Conservation (phyloP, 306 rosid genomes). For the Mimosa pudica region DNA sequence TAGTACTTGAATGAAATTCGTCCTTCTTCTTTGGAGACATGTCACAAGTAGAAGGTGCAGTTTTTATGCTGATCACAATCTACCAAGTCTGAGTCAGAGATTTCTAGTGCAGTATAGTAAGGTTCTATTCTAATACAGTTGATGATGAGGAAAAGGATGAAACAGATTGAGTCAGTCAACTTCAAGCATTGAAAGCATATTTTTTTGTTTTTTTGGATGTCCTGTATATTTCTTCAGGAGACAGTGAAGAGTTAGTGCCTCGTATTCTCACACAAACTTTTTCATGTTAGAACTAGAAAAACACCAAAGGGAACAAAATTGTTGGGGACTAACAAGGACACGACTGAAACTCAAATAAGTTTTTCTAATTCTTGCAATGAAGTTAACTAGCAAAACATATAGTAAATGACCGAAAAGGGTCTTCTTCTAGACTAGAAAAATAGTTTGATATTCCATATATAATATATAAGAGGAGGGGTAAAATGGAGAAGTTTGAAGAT, state of each 20-base stretch:
- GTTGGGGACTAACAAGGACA: conserved; percentile 35
- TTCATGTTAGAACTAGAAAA: conserved; percentile 23
- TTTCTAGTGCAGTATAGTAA: conserved; percentile 37
- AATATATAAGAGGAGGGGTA: conserved; percentile 39
- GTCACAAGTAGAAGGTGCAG: conserved; percentile 46
- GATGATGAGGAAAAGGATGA: background rate
- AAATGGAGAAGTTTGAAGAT: conserved; percentile 24
- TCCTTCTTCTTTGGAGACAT: conserved; percentile 74
- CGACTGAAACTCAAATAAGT: conserved; percentile 43
- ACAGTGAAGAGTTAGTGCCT: background rate
- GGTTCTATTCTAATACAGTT: background rate
- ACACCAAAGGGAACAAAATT: conserved; percentile 32
- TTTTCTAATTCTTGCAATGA: background rate
- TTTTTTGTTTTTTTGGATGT: background rate
- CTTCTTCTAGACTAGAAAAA: conserved; percentile 15
- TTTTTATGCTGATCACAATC: conserved; percentile 54
- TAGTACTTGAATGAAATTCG: conserved; percentile 74
- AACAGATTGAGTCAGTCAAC: too few relatives aligned
- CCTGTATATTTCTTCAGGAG: background rate
- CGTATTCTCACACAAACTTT: background rate
- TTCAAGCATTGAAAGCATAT: too few relatives aligned
- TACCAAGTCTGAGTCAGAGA: conserved; percentile 53
- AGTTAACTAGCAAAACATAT: background rate
- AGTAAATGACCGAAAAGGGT: conserved; percentile 57
- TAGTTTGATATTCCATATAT: conserved; percentile 24